Conservation (phyloP, 192 early-diverging fungal genomes). For the Coemansia sp. region DNA sequence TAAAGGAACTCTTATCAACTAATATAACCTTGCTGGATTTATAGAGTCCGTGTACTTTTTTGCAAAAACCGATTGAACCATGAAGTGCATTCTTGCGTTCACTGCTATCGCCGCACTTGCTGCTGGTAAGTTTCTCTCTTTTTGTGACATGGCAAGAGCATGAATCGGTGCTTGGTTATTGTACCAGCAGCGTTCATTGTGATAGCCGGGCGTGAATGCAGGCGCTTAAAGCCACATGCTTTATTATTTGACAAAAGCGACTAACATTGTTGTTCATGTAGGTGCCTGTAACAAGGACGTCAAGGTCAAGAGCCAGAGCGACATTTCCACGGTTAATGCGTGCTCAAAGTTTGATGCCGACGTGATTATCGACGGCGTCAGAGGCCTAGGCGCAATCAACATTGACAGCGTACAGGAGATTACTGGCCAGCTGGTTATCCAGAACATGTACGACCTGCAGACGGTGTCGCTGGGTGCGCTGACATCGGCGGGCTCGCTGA, state of each 20-base stretch:
- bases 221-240: too few relatives aligned
- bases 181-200: too few relatives aligned
- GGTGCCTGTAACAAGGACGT: conserved; percentile 46
- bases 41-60: background rate
- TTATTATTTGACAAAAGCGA: background rate
- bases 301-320: conserved; percentile 37
- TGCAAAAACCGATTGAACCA: conserved; percentile 8
- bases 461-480: conserved; percentile 49
- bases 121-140: conserved; percentile 31
- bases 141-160: background rate
- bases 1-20: background rate
- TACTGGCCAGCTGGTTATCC: conserved; percentile 51
- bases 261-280: conserved; percentile 9
- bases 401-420: conserved; percentile 46
- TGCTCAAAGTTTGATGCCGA: conserved; percentile 47
- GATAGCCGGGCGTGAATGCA: too few relatives aligned
- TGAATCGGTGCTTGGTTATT: too few relatives aligned
- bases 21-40: too few relatives aligned
- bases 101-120: conserved; percentile 37
- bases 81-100: conserved; percentile 47
- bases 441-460: conserved; percentile 58
- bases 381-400: conserved; percentile 26
- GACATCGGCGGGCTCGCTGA: conserved; percentile 39
- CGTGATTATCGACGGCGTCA: conserved; percentile 38
- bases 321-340: conserved; percentile 42